These are phyloP conservation scores for Psilocybe subaeruginosa DNA, from an alignment of 768 basidiomycete species.

Conservation along the genomic window DNA sequence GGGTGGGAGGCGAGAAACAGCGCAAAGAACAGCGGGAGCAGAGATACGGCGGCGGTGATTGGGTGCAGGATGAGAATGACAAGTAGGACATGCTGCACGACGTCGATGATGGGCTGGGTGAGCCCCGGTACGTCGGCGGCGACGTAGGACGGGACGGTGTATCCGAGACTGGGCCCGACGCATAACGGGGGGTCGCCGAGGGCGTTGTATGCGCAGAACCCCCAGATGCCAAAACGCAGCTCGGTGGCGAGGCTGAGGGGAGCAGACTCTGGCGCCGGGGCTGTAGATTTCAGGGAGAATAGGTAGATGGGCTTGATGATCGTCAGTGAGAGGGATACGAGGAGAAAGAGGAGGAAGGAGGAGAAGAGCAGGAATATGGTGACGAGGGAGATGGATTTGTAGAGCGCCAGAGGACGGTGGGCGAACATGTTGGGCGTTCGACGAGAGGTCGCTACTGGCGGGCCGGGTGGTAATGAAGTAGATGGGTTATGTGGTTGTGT, in stretches of 20 bases:
- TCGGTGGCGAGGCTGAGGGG: constrained; percentile 57
- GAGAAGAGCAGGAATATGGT: constrained; percentile 54
- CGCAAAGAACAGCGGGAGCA: constrained; percentile 52
- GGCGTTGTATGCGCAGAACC: constrained; percentile 63
- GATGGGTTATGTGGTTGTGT: not conserved
- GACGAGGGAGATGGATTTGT: constrained; percentile 49
- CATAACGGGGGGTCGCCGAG: constrained; percentile 50
- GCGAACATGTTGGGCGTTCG: not conserved
- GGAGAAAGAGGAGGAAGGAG: constrained; percentile 74
- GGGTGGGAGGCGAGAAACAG: constrained; percentile 62
- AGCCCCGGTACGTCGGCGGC: constrained; percentile 42
- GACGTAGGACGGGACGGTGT: constrained; percentile 55
- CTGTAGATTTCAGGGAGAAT: constrained; percentile 45
- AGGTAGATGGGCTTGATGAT: constrained; percentile 75
- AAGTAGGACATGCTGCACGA: constrained; percentile 52
- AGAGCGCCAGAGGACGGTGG: constrained; percentile 45
- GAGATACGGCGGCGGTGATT: constrained; percentile 60
- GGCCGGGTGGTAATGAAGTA: not conserved
- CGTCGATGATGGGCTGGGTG: constrained; percentile 42
- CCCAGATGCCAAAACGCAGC: constrained; percentile 83
- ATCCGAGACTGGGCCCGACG: constrained; percentile 69
- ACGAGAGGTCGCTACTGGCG: not conserved
- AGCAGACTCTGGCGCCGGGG: constrained; percentile 25
- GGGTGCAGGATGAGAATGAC: constrained; percentile 72
- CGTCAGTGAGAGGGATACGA: constrained; percentile 75